Percentiles rank a stretch among this genome's conserved stretches.
These are phyloP conservation scores for Podospora pseudoanserina DNA, from an alignment of 495 filamentous ascomycete genomes.

Conservation along the genomic window DNA sequence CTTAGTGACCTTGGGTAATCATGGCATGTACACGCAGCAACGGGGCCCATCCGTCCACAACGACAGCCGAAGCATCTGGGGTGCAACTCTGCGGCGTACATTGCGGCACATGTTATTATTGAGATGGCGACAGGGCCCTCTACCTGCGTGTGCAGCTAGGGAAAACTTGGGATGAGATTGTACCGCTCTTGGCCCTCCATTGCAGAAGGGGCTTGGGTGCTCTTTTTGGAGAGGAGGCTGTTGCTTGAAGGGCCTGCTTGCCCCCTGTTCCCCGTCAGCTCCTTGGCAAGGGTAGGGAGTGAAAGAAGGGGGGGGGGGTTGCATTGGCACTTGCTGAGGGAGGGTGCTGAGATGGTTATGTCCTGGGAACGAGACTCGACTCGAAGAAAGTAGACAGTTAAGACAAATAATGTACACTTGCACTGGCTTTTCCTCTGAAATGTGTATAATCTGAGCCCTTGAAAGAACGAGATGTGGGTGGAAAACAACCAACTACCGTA, in stretches of 20 bases:
- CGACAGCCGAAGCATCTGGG: constrained; percentile 19
- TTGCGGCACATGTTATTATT: constrained; percentile 38
- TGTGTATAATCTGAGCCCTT: not conserved
- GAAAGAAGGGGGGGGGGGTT: constrained; percentile 15
- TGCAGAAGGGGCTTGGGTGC: constrained; percentile 27
- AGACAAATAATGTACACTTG: not conserved
- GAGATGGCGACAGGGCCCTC: constrained; percentile 31
- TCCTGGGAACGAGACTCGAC: not conserved
- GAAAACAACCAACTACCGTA: not conserved
- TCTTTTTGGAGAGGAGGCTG: constrained; percentile 23
- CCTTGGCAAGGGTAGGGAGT: constrained; percentile 13
- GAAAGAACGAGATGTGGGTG: not conserved
- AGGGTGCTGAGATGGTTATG: not conserved
- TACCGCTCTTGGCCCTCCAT: constrained; percentile 24
- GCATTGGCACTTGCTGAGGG: not conserved
- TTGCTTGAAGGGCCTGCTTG: constrained; percentile 11
- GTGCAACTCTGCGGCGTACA: constrained; percentile 26
- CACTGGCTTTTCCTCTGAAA: not conserved
- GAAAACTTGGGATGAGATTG: constrained; percentile 30
- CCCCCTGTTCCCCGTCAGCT: constrained; percentile 23
- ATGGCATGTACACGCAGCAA: constrained; percentile 5
- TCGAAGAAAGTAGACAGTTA: not conserved
- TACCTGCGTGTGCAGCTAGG: constrained; percentile 17
- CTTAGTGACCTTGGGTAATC: not conserved
- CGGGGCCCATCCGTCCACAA: constrained; percentile 16